Percentiles rank a stretch among this genome's conserved stretches.
Evolutionary conservation across 2,329 filamentous ascomycete genomes (phyloP).

Genomic region (Curvularia verruculosa): DNA sequence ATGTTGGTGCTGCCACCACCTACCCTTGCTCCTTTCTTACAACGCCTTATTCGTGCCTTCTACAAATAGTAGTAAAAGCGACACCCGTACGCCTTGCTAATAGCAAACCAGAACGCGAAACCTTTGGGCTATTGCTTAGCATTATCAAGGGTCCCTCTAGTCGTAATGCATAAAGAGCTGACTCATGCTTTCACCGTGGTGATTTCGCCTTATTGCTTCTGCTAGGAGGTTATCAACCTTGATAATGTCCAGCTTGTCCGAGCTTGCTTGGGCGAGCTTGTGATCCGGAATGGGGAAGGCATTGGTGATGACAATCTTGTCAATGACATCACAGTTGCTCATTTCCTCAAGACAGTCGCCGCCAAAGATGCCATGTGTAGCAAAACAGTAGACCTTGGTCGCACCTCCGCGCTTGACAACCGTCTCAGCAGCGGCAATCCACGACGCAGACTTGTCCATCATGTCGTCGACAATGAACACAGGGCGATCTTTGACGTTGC

Average conservation of each 20-base stretch:
- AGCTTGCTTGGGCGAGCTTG: constrained; percentile 67
- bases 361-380: constrained; percentile 93
- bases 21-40: constrained; percentile 1
- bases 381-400: constrained; percentile 96
- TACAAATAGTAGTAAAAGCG: constrained; percentile 2
- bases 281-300: constrained; percentile 88
- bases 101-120: constrained; percentile 5
- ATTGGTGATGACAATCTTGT: constrained; percentile 94
- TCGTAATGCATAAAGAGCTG: constrained; percentile 57
- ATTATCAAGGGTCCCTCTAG: constrained; percentile 22
- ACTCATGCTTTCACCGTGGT: constrained; percentile 85
- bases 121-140: not conserved
- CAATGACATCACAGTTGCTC: constrained; percentile 90
- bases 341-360: constrained; percentile 88
- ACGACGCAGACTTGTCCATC: constrained; percentile 96
- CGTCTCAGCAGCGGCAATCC: constrained; percentile 96
- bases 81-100: constrained; percentile 20
- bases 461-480: constrained; percentile 98
- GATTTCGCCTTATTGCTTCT: constrained; percentile 93
- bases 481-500: constrained; percentile 84
- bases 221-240: constrained; percentile 87
- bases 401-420: constrained; percentile 91
- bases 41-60: constrained; percentile 5
- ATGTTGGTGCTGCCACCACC: constrained; percentile 7
- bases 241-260: constrained; percentile 81